phyloP scores from a whole-genome alignment of 768 basidiomycete genomes.

The Fomitopsis serialis region DNA sequence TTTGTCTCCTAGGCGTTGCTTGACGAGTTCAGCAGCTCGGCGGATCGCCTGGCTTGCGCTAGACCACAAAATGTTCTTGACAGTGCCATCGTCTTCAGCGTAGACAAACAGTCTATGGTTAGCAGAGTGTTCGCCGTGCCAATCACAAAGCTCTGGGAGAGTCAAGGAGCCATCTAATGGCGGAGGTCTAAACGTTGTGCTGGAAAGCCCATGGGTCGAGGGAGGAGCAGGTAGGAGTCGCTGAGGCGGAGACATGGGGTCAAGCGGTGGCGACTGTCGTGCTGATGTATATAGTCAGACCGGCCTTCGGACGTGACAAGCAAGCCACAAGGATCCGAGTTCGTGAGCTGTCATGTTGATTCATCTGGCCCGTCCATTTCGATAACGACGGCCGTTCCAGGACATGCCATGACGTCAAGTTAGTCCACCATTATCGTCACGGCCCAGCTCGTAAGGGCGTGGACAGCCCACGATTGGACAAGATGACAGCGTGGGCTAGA shows the following conservation, averaged over 20 bases:
- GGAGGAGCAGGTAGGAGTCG: not conserved
- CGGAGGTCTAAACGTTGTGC: conserved; percentile 26
- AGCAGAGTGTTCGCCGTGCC: conserved; percentile 24
- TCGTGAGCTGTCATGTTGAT: too few species aligned
- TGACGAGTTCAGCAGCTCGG: conserved; percentile 18
- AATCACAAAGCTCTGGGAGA: conserved; percentile 31
- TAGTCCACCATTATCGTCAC: too few species aligned
- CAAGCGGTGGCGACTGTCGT: too few species aligned
- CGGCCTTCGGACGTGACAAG: too few species aligned
- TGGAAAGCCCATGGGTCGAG: conserved; percentile 17
- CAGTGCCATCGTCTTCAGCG: conserved; percentile 9
- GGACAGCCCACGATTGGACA: too few species aligned
- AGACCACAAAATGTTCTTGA: conserved; percentile 18
- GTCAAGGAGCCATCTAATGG: conserved; percentile 26
- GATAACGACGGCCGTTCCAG: too few species aligned
- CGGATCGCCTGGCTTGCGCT: conserved; percentile 23
- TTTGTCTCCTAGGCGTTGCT: conserved; percentile 3
- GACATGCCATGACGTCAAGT: too few species aligned
- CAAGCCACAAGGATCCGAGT: too few species aligned
- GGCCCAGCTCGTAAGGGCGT: too few species aligned
- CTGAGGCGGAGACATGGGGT: not conserved
- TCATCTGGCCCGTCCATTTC: too few species aligned
- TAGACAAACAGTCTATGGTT: conserved; percentile 29
- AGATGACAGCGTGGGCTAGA: too few species aligned
- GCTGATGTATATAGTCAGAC: too few species aligned